Evolutionary conservation across 2,329 filamentous ascomycete genomes (phyloP).

Genomic region (Aspergillus ochraceoroseus): DNA sequence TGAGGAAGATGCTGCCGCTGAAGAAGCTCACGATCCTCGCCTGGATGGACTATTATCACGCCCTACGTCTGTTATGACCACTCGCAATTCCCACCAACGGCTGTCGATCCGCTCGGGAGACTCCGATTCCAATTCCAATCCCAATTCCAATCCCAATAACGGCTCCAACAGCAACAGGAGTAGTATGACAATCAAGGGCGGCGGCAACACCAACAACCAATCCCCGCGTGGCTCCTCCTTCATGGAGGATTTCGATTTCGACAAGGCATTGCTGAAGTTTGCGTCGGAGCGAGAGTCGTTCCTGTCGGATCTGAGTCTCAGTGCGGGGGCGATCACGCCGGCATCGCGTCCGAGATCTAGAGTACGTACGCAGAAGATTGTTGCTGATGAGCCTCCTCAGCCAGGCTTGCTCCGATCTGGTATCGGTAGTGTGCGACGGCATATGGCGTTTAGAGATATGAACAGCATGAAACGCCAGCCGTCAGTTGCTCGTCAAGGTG

Average conservation of each 20-base stretch:
- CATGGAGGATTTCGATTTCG: slow-evolving; percentile 79
- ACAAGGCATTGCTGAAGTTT: slow-evolving; percentile 88
- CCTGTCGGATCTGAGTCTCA: slow-evolving; percentile 84
- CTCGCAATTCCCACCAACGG: slow-evolving; percentile 41
- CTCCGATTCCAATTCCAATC: slow-evolving; percentile 33
- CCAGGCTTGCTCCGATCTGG: slow-evolving; percentile 51
- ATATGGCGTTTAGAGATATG: slow-evolving; percentile 91
- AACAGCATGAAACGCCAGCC: slow-evolving; percentile 88
- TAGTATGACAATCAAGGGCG: slow-evolving; percentile 56
- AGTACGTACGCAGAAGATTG: slow-evolving; percentile 75
- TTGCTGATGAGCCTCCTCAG: slow-evolving; percentile 60
- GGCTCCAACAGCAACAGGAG: slow-evolving; percentile 59
- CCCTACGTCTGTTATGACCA: slow-evolving; percentile 36
- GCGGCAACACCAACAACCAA: slow-evolving; percentile 17
- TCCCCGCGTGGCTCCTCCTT: slow-evolving; percentile 36
- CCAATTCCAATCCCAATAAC: no score
- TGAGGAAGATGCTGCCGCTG: slow-evolving; percentile 55
- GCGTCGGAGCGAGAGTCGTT: slow-evolving; percentile 93
- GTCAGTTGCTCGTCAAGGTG: slow-evolving; percentile 67
- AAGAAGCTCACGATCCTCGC: slow-evolving; percentile 44
- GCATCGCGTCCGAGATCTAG: slow-evolving; percentile 65
- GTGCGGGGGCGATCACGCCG: slow-evolving; percentile 71
- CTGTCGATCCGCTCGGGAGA: slow-evolving; percentile 49
- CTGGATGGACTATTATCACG: slow-evolving; percentile 33
- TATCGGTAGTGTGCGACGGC: slow-evolving; percentile 82